Conservation (phyloP, 2,329 filamentous ascomycete species). For the Fusarium sarcochroum region DNA sequence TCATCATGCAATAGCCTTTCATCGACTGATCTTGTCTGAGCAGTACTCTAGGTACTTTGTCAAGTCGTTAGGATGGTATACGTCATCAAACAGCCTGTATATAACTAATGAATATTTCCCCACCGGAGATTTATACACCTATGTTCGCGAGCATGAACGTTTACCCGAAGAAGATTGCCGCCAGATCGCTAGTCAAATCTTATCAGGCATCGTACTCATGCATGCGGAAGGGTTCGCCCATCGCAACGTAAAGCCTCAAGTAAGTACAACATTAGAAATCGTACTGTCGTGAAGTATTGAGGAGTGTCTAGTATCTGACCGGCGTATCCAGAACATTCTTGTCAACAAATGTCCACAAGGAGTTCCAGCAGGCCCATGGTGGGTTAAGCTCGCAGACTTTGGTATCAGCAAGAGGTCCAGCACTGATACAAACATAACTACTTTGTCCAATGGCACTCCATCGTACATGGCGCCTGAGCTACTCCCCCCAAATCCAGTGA, state of each 20-base stretch:
- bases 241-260: conserved; percentile 1
- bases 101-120: neutral
- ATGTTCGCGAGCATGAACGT: rapidly evolving
- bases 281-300: too few species aligned
- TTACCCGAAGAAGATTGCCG: neutral
- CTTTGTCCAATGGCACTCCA: neutral
- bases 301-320: too few species aligned
- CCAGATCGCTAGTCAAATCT: neutral
- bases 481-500: too few species aligned
- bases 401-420: neutral
- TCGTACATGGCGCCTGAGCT: conserved; percentile 5
- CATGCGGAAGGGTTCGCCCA: neutral
- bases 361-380: neutral
- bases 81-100: neutral
- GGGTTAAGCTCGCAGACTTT: conserved; percentile 9
- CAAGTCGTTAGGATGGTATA: conserved; percentile 1
- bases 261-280: neutral
- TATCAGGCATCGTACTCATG: neutral
- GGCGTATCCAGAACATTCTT: neutral
- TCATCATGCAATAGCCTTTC: rapidly evolving
- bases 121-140: neutral
- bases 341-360: neutral
- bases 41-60: conserved; percentile 2
- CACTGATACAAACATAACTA: neutral
- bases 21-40: too few species aligned